A percentile compares a stretch with the other conserved stretches of the same genome.
Conservation (phyloP, 2,329 filamentous ascomycete species). For the Pseudocercospora musae region DNA sequence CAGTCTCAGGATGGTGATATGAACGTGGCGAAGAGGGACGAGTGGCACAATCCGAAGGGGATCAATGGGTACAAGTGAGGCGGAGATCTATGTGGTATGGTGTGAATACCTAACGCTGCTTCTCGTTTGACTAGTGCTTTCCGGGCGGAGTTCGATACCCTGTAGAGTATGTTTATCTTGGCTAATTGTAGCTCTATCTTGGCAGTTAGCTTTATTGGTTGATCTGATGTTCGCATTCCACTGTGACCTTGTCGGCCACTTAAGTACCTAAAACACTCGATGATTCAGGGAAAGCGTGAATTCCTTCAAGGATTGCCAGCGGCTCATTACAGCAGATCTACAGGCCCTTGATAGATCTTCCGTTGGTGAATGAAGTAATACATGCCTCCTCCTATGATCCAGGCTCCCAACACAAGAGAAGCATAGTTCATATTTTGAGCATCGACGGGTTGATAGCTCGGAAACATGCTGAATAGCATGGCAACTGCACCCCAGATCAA, state of each 20-base stretch:
- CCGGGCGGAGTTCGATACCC: not conserved
- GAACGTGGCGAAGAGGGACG: not conserved
- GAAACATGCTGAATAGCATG: slow-evolving; percentile 48
- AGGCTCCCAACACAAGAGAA: slow-evolving; percentile 37
- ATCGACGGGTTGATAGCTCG: slow-evolving; percentile 40
- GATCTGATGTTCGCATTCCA: no score
- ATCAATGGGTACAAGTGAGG: not conserved
- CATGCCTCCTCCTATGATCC: slow-evolving; percentile 39
- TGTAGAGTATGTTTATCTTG: not conserved
- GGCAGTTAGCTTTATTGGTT: no score
- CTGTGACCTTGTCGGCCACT: no score
- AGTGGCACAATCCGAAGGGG: not conserved
- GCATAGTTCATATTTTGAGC: slow-evolving; percentile 46
- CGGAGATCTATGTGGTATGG: not conserved
- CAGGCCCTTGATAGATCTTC: slow-evolving; percentile 30
- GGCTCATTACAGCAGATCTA: not conserved
- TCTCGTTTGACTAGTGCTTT: not conserved
- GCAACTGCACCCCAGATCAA: slow-evolving; percentile 46
- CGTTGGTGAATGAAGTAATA: slow-evolving; percentile 43
- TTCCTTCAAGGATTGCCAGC: no score
- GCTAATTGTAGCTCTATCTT: no score
- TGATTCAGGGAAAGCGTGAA: no score
- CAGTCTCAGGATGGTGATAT: slow-evolving; percentile 1
- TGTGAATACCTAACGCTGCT: not conserved
- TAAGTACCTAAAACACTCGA: no score